Conservation (phyloP, 371 early-diverging fungal genomes). For the Circinella minor region DNA sequence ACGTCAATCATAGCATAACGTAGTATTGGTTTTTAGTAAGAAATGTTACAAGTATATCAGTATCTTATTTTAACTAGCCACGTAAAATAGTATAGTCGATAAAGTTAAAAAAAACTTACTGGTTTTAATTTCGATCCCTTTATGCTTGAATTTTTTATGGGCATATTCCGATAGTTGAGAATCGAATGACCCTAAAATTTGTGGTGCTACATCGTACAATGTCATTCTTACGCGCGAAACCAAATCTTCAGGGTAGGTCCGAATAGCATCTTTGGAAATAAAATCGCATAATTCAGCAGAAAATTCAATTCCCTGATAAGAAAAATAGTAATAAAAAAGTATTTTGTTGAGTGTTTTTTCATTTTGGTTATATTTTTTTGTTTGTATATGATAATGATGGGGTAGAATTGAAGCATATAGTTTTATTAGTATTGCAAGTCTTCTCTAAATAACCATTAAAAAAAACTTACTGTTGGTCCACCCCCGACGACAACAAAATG, state of each 20-base stretch:
- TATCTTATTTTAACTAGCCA: no score
- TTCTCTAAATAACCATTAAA: no score
- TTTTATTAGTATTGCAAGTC: no score
- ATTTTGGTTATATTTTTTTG: background rate
- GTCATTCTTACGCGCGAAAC: constrained; percentile 67
- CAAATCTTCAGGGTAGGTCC: constrained; percentile 25
- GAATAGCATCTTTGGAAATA: constrained; percentile 75
- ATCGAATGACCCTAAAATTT: constrained; percentile 78
- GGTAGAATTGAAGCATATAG: no score
- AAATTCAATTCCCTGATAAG: constrained; percentile 66
- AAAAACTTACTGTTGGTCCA: constrained; percentile 63
- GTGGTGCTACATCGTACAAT: constrained; percentile 75
- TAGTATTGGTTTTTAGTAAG: no score
- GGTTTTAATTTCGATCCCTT: constrained; percentile 66
- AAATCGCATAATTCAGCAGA: constrained; percentile 82
- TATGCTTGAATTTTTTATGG: constrained; percentile 63
- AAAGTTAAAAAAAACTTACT: background rate
- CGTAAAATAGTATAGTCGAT: no score
- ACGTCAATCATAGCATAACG: no score
- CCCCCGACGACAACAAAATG: constrained; percentile 88
- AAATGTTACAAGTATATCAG: no score
- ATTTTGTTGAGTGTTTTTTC: background rate
- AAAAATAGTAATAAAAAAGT: background rate
- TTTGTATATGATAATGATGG: no score
- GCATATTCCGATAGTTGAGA: constrained; percentile 69